Conservation (phyloP, 306 rosid species). For the Dicorynia guianensis region DNA sequence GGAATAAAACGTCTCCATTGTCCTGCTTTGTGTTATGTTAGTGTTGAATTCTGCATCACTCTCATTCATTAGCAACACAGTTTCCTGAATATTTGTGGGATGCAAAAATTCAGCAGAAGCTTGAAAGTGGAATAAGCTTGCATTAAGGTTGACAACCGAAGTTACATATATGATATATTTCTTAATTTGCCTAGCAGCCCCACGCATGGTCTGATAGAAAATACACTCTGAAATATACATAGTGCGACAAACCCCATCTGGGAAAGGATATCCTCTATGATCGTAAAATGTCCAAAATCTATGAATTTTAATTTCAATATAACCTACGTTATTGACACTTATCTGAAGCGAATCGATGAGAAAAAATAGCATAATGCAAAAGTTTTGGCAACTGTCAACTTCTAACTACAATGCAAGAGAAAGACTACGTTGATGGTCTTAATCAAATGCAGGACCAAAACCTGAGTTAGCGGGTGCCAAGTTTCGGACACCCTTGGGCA, state of each 20-base stretch:
- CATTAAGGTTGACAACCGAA: not conserved
- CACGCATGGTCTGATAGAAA: too few species aligned
- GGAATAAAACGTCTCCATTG: too few species aligned
- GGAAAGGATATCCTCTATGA: too few species aligned
- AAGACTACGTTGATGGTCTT: slow-evolving; percentile 11
- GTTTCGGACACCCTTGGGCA: slow-evolving; percentile 82
- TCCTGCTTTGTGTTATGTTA: too few species aligned
- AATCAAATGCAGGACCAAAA: not conserved
- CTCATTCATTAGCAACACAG: not conserved
- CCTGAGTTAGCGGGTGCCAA: slow-evolving; percentile 57
- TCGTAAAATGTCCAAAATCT: too few species aligned
- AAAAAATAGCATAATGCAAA: slow-evolving; percentile 1
- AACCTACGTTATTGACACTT: slow-evolving; percentile 29
- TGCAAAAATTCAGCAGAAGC: not conserved
- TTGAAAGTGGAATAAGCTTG: not conserved
- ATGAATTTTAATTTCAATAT: not conserved
- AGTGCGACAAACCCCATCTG: too few species aligned
- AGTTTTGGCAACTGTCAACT: slow-evolving; percentile 1
- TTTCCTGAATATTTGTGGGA: not conserved
- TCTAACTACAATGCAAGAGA: slow-evolving; percentile 10
- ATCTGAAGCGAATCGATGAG: not conserved
- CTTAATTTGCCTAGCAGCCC: not conserved
- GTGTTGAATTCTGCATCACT: not conserved
- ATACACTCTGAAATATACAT: not conserved
- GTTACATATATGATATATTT: slow-evolving; percentile 8